Evolutionary conservation across 108 stramenopile genomes (phyloP), one percentile per base, ranked within the genome.

Genomic region (Schizochytrium sp.): DNA sequence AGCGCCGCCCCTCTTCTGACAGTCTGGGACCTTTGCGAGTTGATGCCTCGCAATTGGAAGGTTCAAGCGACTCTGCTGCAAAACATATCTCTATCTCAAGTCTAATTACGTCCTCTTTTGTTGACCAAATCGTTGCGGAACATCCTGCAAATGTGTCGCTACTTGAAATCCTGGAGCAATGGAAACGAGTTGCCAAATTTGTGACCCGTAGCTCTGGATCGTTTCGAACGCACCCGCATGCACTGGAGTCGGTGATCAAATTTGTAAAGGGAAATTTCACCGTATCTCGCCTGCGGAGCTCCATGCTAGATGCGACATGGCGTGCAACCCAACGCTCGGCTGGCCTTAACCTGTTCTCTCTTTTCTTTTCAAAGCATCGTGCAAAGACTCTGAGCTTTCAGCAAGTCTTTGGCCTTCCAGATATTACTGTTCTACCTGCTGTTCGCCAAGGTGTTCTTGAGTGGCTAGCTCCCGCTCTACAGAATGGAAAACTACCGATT

Each of bases 181-280:
- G 76, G 76, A 83, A 83, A 42, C 76, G 76, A 5, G 53, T 83
- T 5, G 76, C 76, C 76, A 83, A 83, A 40, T 83, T 83, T 53
- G 76, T 83, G 28, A 83, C 76, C 12, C 76, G 76, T n/a, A 83
- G 40, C n/a, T 55, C 47, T 1, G 15, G 50, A 10, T 55, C 47
- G 50, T 49, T 55, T 40, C 76, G 76, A 10, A 83, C 45, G 10
- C 76, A 83, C 28, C 53, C 76, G 1, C 76, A 83, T 47, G 47
- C 76, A 10, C 76, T 83, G 15, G 76, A 83, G n/a, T 46, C 76
- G 50, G 76, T 83, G 2, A 55, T 83, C 50, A 49, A 55, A n/a
- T 83, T 83, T 83, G 47, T 83, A 8, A 83, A 83, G 28, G 76
- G 76, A 5, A 5, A 5, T 15, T 83, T 83, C 53, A 38, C 50